Evolutionary conservation across 352 stramenopile genomes (phyloP), one percentile per base, ranked within the genome.

Genomic region (Globisporangium echinulatum): DNA sequence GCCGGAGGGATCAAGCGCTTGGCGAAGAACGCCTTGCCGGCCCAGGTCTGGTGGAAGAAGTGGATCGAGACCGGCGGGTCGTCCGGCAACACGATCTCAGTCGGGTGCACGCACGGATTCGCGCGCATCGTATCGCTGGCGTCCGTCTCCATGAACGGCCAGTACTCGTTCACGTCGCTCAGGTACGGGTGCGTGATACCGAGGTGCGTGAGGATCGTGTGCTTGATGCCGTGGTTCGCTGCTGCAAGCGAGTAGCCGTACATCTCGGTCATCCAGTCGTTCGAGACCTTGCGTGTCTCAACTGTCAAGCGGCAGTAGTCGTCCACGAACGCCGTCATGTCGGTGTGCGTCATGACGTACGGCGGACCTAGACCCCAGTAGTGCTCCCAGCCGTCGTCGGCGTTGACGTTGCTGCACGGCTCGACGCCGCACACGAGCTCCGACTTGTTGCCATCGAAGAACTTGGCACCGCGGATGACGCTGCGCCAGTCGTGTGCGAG

Each of bases 221-320:
- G 75, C 33, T 77, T 78, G 46, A 87, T 80, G 36, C 61, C 66
- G 39, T 84, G 67, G 54, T 84, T 81, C 38, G 69, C 77, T 2
- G 70, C 75, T 14, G 75, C 73, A n/a, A 80, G 13, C 5, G 68
- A 62, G 58, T 80, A 85, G 15, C 62, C 77, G 48, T 75, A 78
- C 77, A 85, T 87, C 62, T 87, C 77, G 17, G 72, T 70, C 75
- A 83, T 87, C 71, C 75, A 87, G 7, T 66, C 54, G 8, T 50
- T 50, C 33, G 49, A 44, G 19, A 75, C 48, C 38, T 63, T 61
- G 5, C 68, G 64, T 3, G 40, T 55, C 1, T 54, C 47, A 2
- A 75, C 58, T 11, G 60, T 54, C 25, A 69, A 63, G 8, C 52
- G 44, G 54, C 59, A 69, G 52, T 76, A 76, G 52, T 71, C 66